Percentiles rank a stretch among this genome's conserved stretches.
These are phyloP conservation scores for Emmonsiellopsis sp. DNA, from an alignment of 2,329 filamentous ascomycete genomes.

Conservation along the genomic window DNA sequence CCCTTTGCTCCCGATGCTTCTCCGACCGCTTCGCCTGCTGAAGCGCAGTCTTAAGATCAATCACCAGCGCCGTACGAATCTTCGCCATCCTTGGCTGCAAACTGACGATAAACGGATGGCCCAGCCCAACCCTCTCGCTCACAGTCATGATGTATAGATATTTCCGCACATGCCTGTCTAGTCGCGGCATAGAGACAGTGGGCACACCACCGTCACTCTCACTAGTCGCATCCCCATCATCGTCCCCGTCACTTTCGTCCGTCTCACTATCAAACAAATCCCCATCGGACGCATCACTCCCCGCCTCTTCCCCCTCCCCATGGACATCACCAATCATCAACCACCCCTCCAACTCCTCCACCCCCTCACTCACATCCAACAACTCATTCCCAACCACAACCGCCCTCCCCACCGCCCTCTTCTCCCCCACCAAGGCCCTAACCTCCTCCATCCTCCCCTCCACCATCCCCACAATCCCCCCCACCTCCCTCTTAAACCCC, in stretches of 20 bases:
- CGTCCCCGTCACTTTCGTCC: constrained; percentile 27
- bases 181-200: constrained; percentile 31
- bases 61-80: constrained; percentile 52
- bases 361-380: constrained; percentile 37
- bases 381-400: constrained; percentile 52
- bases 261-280: constrained; percentile 26
- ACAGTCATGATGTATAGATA: constrained; percentile 49
- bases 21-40: constrained; percentile 40
- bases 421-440: constrained; percentile 53
- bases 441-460: constrained; percentile 56
- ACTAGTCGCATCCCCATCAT: constrained; percentile 17
- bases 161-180: constrained; percentile 49
- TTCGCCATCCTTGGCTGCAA: constrained; percentile 49
- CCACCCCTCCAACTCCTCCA: constrained; percentile 55
- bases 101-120: constrained; percentile 55
- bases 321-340: constrained; percentile 54
- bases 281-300: constrained; percentile 26
- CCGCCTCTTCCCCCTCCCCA: constrained; percentile 16
- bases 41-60: constrained; percentile 56
- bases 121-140: constrained; percentile 41
- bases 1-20: constrained; percentile 27
- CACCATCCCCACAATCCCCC: constrained; percentile 61
- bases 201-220: constrained; percentile 23
- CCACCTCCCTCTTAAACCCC: constrained; percentile 74
- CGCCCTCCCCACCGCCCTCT: constrained; percentile 52